Evolutionary conservation across 805 yeast species (phyloP).

Genomic region (Nematodospora valgi): DNA sequence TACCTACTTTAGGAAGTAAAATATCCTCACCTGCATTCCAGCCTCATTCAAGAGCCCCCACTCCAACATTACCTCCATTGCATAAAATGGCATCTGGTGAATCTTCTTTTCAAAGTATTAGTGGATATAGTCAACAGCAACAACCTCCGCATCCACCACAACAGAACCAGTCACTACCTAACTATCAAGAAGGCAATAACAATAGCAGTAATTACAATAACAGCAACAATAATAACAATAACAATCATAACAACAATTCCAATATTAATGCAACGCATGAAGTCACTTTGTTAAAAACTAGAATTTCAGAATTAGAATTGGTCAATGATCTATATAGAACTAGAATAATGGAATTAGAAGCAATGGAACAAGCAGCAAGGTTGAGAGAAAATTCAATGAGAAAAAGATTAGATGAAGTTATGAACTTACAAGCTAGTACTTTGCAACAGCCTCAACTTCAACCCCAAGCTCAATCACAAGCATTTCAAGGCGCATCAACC

Average conservation of each 20-base stretch:
- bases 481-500: no score
- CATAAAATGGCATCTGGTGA: conserved; percentile 6
- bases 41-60: conserved; percentile 29
- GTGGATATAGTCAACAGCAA: conserved; percentile 8
- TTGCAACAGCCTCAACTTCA: conserved; percentile 1
- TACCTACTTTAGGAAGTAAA: conserved; percentile 31
- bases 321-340: conserved; percentile 86
- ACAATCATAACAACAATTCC: conserved; percentile 11
- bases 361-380: conserved; percentile 54
- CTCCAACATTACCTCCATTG: conserved; percentile 12
- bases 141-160: conserved; percentile 7
- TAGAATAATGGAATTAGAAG: conserved; percentile 79
- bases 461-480: no score
- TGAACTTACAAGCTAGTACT: conserved; percentile 10
- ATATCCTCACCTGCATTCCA: conserved; percentile 45
- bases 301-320: conserved; percentile 83
- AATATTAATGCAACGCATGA: conserved; percentile 20
- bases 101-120: neutral
- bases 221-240: conserved; percentile 10
- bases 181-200: conserved; percentile 7
- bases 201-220: conserved; percentile 11
- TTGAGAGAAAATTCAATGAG: conserved; percentile 47
- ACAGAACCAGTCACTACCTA: conserved; percentile 6
- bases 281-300: conserved; percentile 53
- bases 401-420: conserved; percentile 44